phyloP scores from a whole-genome alignment of 208 protist genomes.

The Wallacemonas sp. region DNA sequence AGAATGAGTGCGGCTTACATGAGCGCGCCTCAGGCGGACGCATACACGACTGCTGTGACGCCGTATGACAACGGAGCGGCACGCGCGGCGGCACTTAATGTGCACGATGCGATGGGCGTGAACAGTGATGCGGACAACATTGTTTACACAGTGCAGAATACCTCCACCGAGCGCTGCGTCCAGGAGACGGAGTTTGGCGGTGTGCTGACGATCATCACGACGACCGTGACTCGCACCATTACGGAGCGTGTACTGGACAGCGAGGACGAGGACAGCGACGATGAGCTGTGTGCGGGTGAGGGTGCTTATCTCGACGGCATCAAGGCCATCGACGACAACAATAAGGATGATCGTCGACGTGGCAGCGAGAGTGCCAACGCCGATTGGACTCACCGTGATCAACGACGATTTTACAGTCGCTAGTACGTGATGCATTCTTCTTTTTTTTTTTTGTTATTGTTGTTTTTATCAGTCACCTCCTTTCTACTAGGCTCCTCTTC shows the following conservation, averaged over 20 bases:
- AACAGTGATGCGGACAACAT: slow-evolving; percentile 10
- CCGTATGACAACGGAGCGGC: slow-evolving; percentile 3
- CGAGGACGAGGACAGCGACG: slow-evolving; percentile 49
- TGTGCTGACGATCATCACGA: slow-evolving; percentile 63
- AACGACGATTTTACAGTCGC: slow-evolving; percentile 3
- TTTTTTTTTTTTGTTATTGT: too few relatives aligned
- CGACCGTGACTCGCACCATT: slow-evolving; percentile 63
- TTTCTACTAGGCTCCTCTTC: too few relatives aligned
- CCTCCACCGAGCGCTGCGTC: slow-evolving; percentile 36
- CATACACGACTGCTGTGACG: not conserved
- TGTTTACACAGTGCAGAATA: slow-evolving; percentile 50
- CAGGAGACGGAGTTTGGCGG: slow-evolving; percentile 59
- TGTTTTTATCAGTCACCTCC: too few relatives aligned
- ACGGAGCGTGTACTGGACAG: slow-evolving; percentile 63
- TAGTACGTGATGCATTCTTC: not conserved
- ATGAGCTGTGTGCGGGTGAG: slow-evolving; percentile 32
- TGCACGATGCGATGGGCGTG: not conserved
- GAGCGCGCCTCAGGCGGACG: too few relatives aligned
- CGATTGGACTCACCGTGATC: slow-evolving; percentile 1
- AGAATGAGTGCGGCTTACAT: not conserved
- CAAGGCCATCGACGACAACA: not conserved
- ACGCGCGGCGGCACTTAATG: not conserved
- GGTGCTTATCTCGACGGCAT: slow-evolving; percentile 5
- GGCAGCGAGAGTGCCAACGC: too few relatives aligned
- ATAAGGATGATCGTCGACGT: not conserved